Percentiles rank a stretch among this genome's conserved stretches.
Evolutionary conservation across 176 grass and related monocot genomes (phyloP).

Genomic region (maize (Zea mays)): Zm-B73-REFERENCE-NAM-5.0 NC_050099.1:159016001-159016500

Average conservation of each 20-base stretch:
- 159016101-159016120: conserved; percentile 4
- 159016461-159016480: conserved; percentile 86
- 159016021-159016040: background rate
- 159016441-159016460: conserved; percentile 65
- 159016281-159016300: conserved; percentile 64
- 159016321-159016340: conserved; percentile 91
- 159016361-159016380: conserved; percentile 82
- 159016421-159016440: conserved; percentile 73
- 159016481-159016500: conserved; percentile 92
- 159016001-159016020: background rate
- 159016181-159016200: conserved; percentile 12
- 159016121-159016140: conserved; percentile 18
- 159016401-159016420: conserved; percentile 74
- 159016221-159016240: conserved; percentile 2
- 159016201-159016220: background rate
- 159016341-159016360: conserved; percentile 99
- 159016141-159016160: conserved; percentile 19
- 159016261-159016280: conserved; percentile 25
- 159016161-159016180: background rate
- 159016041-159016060: conserved; percentile 25
- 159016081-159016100: background rate
- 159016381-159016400: conserved; percentile 90
- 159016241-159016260: conserved; percentile 29
- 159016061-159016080: conserved; percentile 17
- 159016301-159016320: conserved; percentile 99